Base-by-base conservation (phyloP, 2,329 filamentous ascomycete genomes). In the Onygena corvina region DNA sequence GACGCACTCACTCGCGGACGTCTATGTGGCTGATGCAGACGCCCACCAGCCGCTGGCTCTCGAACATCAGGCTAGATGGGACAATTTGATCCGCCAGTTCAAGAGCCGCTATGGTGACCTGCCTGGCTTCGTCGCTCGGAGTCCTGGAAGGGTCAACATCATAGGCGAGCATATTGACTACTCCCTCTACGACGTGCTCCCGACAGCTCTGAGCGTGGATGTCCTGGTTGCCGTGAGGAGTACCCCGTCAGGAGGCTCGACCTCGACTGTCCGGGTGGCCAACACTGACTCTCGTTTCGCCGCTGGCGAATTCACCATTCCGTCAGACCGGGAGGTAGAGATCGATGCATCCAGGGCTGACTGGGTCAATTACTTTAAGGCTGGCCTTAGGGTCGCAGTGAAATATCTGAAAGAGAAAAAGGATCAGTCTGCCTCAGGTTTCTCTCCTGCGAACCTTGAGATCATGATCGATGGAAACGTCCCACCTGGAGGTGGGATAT, bases 111-210 rank as follows among this genome's bases (percentile, higher is more conserved):
- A 90, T 67, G 81, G 80, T 57, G 75, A 79, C 47, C 70, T 75
- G 12, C 81, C 89, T 33, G 76, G 84, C 52, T 95, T 94, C 60
- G 80, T 96, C 16, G 79, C 90, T 7, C 82, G 92, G 54, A 94
- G 89, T 49, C 92, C 92, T 1, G 92, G 92, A 52, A 80, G 92
- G 57, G 92, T 98, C 57, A 96, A 96, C 71, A 92, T 98, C 62
- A 95, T 98, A 64, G 92, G 92, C 66, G 92, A 98, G 75, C 92
- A 98, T 71, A 94, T 98, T 61, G 92, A 98, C 72, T 98, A 98
- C 71, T 94, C 87, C 11, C 79, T 98, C 16, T 98, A 96, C 73
- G 83, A 92, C 58, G 89, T 95, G 52, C 76, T 98, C 20, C 92
- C 92, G 47, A 95, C 95, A 80, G 92, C 90, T 54, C 88, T 96